phyloP scores from a whole-genome alignment of 2,329 filamentous ascomycete species.

The Penicillium freii region DNA sequence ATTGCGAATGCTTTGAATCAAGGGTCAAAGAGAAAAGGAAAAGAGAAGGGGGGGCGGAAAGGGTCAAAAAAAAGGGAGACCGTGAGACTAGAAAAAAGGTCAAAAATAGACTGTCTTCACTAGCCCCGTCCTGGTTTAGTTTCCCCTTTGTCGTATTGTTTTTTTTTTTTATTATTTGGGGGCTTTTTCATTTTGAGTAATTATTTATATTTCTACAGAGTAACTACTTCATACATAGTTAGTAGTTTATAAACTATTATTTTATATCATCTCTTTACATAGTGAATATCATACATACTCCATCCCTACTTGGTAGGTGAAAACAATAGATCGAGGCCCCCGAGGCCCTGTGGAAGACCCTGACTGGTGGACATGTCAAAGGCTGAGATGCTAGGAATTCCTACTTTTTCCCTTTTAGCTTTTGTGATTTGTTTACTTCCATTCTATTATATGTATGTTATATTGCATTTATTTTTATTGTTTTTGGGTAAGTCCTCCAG shows the following conservation, averaged over 20 bases:
- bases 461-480: neutral
- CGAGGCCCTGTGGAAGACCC: neutral
- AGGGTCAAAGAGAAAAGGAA: constrained; percentile 16
- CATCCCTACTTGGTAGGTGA: neutral
- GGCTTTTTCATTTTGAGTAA: neutral
- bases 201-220: neutral
- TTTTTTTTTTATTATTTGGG: neutral
- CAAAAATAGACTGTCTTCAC: constrained; percentile 25
- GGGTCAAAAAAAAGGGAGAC: constrained; percentile 16
- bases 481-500: constrained; percentile 4
- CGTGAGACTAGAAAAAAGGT: constrained; percentile 15
- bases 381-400: neutral
- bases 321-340: neutral
- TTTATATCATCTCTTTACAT: no score
- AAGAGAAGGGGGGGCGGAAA: constrained; percentile 11
- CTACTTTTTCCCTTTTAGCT: neutral
- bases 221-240: no score
- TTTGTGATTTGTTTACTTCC: neutral
- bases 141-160: neutral
- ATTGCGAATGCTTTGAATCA: constrained; percentile 7
- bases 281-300: neutral
- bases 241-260: no score
- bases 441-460: neutral
- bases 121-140: constrained; percentile 15
- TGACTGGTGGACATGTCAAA: neutral